Percentiles rank a stretch among this genome's conserved stretches.
phyloP scores from a whole-genome alignment of 257 asterid species.

The Solanum corneliomulleri region DNA sequence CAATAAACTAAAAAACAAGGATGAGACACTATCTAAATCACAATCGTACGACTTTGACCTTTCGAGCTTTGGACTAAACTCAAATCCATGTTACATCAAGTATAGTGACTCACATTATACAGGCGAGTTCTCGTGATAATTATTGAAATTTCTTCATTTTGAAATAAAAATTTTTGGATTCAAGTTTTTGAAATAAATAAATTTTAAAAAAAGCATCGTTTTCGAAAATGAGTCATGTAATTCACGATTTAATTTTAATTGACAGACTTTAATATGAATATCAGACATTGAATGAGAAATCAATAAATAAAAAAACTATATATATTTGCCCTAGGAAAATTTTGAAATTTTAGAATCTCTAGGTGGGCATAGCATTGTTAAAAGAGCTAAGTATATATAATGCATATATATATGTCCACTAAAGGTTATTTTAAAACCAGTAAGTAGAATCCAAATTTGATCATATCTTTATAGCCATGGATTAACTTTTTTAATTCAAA shows the following conservation, averaged over 20 bases:
- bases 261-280: fast-evolving
- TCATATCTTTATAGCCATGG: no score
- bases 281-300: fast-evolving
- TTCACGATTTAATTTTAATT: no score
- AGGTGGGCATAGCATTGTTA: neutral
- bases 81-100: neutral
- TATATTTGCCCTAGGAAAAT: neutral
- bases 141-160: neutral
- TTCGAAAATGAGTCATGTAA: no score
- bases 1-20: neutral
- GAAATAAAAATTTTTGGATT: fast-evolving
- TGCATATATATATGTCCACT: no score
- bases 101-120: neutral
- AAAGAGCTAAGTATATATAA: neutral
- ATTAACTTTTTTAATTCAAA: neutral
- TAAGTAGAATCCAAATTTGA: no score
- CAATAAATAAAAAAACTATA: neutral
- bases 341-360: neutral
- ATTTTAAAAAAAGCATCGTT: no score
- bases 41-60: neutral
- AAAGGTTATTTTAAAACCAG: no score
- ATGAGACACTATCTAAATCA: neutral
- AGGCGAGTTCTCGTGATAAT: fast-evolving
- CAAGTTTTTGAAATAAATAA: neutral
- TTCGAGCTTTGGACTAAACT: neutral